Evolutionary conservation across 176 grass and related monocot genomes (phyloP), one percentile per base, ranked within the genome.

Genomic region (barley (Hordeum vulgare)): DNA sequence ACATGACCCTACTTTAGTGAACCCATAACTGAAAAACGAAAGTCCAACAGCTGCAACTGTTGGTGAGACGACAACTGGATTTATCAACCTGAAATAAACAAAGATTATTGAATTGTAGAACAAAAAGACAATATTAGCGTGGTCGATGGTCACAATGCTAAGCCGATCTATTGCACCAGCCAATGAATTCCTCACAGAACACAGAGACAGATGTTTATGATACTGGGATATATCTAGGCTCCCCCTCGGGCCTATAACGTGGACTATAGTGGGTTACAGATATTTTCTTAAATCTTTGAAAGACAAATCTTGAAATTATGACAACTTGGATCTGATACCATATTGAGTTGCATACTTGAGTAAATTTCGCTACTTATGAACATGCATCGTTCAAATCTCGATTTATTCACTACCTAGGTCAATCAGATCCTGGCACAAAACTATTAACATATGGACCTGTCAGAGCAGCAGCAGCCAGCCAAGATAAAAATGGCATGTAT

Each of bases 1-100:
- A 81, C 96, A 99, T 72, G 83, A 64, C 13, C 96, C 96, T 78
- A 96, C 42, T 94, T 90, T 90, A 81, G 93, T 76, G 27, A 99
- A 96, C 45, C 96, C 96, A 77, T 99, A 99, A 90, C 87, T 93
- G 76, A 94, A 96, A 94, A 99, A 99, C 8, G 96, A 99, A 78
- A 99, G 93, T 33, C 96, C 96, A 79, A 99, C 74, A 79, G 96
- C 93, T 78, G 93, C 96, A 85, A 99, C 85, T 1, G 96, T 99
- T 76, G 96, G 90, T 59, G 96, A 88, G 74, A 99, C 89, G 8
- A 96, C 93, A 80, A 99, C 83, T 34, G 96, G 96, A 88, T 94
- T 99, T 86, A 99, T 96, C 72, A 94, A 94, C 96, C 96, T 99
- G 85, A 83, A 86, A 94, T 53, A 83, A 85, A 81, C 40, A 70